Base-by-base conservation (phyloP, 495 filamentous ascomycete species). In the Xylaria intraflava region DNA sequence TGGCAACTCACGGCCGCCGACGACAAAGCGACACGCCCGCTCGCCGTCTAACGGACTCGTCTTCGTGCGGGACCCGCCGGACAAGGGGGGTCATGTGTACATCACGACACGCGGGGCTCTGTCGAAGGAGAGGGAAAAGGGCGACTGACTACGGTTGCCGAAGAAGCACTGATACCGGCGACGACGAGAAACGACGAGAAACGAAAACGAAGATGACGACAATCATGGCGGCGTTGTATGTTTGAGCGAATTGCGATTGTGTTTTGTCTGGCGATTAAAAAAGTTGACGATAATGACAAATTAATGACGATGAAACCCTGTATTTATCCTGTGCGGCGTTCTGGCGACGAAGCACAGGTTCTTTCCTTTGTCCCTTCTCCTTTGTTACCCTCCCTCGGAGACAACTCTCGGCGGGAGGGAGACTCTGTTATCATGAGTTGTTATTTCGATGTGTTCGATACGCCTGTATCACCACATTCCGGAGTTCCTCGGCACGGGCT, bases 1-100 rank as follows among this genome's bases (percentile, higher is more conserved):
- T 36, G 61, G 58, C 56, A 64, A 24, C 53, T 65, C 62, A 6
- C 56, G 62, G 3, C 48, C 58, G 12, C 38, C 56, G 14, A 14
- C 56, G 14, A 14, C 35, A 5, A 66, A 66, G 53, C 47, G 64
- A 42, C 57, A 59, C 42, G 59, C 54, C 31, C 55, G 55, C 35
- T 61, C 57, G 12, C 56, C 62, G 7, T 61, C 58, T 0, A 44
- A 19, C 44, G 40, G 56, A n/a, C 52, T 65, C 22, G 16, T 67
- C 14, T 67, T 65, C 48, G 62, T 67, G 6, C 60, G 65, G 14
- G 55, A 50, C 56, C 24, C 63, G 14, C 29, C 62, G 7, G 55
- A 55, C 10, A 62, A 64, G 39, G 40, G 48, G 12, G 46, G 58
- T 27, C 36, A 35, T 16, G 51, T 62, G 16, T 58, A 50, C 49